A percentile compares a stretch with the other conserved stretches of the same genome.
These are phyloP conservation scores for Clarireedia paspali DNA, from an alignment of 2,329 filamentous ascomycete genomes.

Conservation along the genomic window DNA sequence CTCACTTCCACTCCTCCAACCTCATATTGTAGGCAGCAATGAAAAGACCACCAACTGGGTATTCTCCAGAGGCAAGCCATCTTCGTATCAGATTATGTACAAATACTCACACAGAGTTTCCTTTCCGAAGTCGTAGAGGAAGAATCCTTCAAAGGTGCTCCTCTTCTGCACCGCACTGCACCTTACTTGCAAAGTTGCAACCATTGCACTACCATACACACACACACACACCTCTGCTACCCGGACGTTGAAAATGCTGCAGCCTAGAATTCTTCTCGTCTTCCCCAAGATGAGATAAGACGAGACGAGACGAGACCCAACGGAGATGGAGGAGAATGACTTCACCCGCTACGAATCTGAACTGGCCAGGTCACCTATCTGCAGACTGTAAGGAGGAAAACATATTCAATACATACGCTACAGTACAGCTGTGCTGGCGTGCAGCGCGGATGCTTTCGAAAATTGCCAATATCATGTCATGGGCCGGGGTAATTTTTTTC, in stretches of 20 bases:
- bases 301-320: not conserved
- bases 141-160: not conserved
- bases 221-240: not conserved
- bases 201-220: not conserved
- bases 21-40: not conserved
- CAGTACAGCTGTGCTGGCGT: not conserved
- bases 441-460: not conserved
- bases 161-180: not conserved
- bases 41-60: not conserved
- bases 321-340: too few relatives aligned
- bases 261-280: slow-evolving; percentile 1
- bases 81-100: not conserved
- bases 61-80: not conserved
- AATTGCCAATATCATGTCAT: not conserved
- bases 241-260: not conserved
- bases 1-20: not conserved
- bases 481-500: not conserved
- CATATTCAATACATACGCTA: not conserved
- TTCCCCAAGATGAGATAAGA: not conserved
- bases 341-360: not conserved
- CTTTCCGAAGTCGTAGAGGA: slow-evolving; percentile 8
- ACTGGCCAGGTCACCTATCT: not conserved
- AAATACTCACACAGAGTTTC: not conserved
- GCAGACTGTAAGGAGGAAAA: not conserved
- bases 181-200: slow-evolving; percentile 9